Base-by-base conservation (phyloP, 768 basidiomycete species). In the Phlebiopsis gigantea region DNA sequence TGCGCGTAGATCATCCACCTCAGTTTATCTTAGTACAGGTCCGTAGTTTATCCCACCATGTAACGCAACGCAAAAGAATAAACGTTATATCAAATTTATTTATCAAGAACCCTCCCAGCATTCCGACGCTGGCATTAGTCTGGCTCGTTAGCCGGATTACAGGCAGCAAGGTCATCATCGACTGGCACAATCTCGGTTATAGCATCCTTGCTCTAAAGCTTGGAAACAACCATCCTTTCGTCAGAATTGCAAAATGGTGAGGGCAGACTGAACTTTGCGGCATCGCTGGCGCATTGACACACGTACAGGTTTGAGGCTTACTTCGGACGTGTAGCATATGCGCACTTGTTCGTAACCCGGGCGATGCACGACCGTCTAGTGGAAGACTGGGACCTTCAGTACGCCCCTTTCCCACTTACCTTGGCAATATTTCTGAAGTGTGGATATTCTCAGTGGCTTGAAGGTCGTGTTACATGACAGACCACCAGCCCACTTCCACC, bases 131-230 rank as follows among this genome's bases (percentile, higher is more conserved):
- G 17, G 85, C 87, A 2, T 74, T 98, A 19, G 92, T 90, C 2
- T 89, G 90, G 78, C 69, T 93, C 25, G 84, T 87, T 1, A 80
- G 81, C 21, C 66, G 74, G 19, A 64, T 92, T 15, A 79, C 84
- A 17, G 87, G 89, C 2, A 87, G 87, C 62, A 92, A 90, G 64
- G 76, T 99, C 62, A 90, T 99, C 58, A 94, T 99, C 54, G 97
- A 99, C 72, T 99, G 97, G 97, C 97, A 99, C 69, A 99, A 99
- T 69, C 81, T 96, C 24, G 97, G 97, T 17, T 94, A 93, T 68
- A 96, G 85, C 61, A 93, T 98, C 46, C 81, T 99, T 47, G 88
- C 88, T 1, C 71, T 99, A 61, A 87, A 84, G 63, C 73, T 94
- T n/a, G 90, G 93, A 0, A 57, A 75, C 1, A 67, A 70, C 0